Base-by-base conservation (phyloP, 2,329 filamentous ascomycete species). In the Talaromyces atroroseus region DNA sequence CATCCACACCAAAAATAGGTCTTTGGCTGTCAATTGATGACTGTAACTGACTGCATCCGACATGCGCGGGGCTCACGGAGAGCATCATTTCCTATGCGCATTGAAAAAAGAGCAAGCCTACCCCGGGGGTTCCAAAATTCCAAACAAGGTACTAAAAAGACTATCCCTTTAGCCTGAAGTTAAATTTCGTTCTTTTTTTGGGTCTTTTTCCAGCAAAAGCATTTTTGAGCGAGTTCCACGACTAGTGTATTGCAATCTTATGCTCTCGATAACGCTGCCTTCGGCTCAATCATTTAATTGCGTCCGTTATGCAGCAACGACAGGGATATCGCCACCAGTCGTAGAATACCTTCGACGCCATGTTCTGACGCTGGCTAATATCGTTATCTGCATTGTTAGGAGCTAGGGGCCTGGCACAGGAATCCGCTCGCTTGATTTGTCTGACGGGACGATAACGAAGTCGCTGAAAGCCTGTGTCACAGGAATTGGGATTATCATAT, bases 91-190 rank as follows among this genome's bases (percentile, higher is more conserved):
- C 23, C 18, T n/a, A n/a, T 26, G 14, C 6, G 18, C 21, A 23
- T 45, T 45, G 2, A 20, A 11, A 16, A 42, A 45, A 34, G 34
- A 38, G 49, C n/a, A 18, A 34, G 7, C n/a, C 18, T 58, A 54
- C 56, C 56, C 56, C 56, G 46, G 56, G 36, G 40, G 56, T 58
- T 50, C 56, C 51, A 58, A 54, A n/a, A 54, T 46, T 58, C 48
- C 32, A 23, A 42, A 52, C 8, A 40, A 26, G 44, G 51, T 23
- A 49, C 52, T 54, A 48, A 49, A 49, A 11, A 23, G 38, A 24
- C 52, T 54, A 54, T 40, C 36, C 29, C 38, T 24, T 54, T 54
- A 54, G 52, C 23, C 34, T 42, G 52, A 47, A 54, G 52, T 54
- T 49, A 48, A 54, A 42, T 21, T n/a, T 23, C 40, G 2, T 44